Base-by-base conservation (phyloP, 768 basidiomycete species). In the Boletellus ananas region DNA sequence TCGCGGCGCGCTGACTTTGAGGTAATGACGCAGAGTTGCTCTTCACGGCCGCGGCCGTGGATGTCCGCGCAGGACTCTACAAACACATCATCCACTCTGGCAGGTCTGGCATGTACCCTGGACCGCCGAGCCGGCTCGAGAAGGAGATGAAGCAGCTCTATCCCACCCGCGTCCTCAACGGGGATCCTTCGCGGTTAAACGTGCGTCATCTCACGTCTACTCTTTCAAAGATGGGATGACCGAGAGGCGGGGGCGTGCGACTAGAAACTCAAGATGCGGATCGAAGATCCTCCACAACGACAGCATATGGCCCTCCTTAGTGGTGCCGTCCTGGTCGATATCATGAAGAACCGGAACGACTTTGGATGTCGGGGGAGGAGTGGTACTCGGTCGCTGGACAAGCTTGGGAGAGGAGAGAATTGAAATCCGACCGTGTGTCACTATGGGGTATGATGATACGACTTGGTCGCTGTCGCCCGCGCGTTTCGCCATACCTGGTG, bases 141-240 rank as follows among this genome's bases (percentile, higher is more conserved):
- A 98, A 98, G 75, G 95, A 99, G 75, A 93, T 98, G 89, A 98
- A 98, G 71, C 96, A 98, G 69, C 77, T 98, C n/a, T 93, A 97
- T 69, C 79, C 98, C 52, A 89, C 90, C 2, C 78, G 84, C n/a
- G 90, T 98, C 16, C 77, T 98, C 39, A 77, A 80, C 39, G 85
- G 90, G 16, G 87, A 98, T 64, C 85, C 91, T 0, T 70, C 84
- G 14, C 78, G 96, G 34, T 67, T 97, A 60, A 94, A 88, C 67
- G 95, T 96, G 56, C 51, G 92, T n/a, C n/a, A n/a, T n/a, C n/a
- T 81, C 16, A 4, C 23, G 20, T 44, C 10, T 44, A 3, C 35
- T 29, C 14, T 7, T 9, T 29, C 9, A 29, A 9, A 29, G 11
- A 11, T 10, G 11, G 7, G 29, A 29, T 29, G 9, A 8, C 25